Evolutionary conservation across 495 filamentous ascomycete species (phyloP).

Genomic region (Oidiodendron maius): DNA sequence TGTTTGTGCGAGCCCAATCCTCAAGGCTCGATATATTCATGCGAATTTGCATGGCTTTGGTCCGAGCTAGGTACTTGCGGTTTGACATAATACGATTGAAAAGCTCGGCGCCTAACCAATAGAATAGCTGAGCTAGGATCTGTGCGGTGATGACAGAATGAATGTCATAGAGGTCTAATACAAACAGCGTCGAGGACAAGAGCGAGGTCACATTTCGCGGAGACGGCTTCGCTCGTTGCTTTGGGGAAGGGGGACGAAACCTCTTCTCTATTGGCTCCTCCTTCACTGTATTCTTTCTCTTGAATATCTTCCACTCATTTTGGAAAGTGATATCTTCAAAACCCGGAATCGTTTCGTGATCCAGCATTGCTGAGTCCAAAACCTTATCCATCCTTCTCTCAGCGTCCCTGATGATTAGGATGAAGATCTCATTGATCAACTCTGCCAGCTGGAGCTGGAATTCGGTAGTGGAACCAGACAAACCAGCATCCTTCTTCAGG

Average conservation of each 20-base stretch:
- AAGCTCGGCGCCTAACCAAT: slow-evolving; percentile 93
- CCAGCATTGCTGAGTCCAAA: slow-evolving; percentile 85
- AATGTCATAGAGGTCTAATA: slow-evolving; percentile 96
- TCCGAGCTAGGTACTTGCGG: slow-evolving; percentile 88
- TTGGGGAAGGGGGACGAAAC: slow-evolving; percentile 90
- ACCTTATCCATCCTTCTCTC: slow-evolving; percentile 96
- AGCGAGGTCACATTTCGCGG: slow-evolving; percentile 96
- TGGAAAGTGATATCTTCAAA: slow-evolving; percentile 96
- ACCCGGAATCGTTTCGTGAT: slow-evolving; percentile 96
- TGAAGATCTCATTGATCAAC: slow-evolving; percentile 97
- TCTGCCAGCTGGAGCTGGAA: slow-evolving; percentile 93
- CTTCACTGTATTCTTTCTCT: slow-evolving; percentile 79
- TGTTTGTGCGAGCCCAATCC: slow-evolving; percentile 93
- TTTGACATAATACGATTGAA: slow-evolving; percentile 98
- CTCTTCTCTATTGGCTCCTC: slow-evolving; percentile 85
- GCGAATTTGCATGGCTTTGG: slow-evolving; percentile 98
- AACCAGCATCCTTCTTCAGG: slow-evolving; percentile 84
- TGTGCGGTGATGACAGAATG: slow-evolving; percentile 95
- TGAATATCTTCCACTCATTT: slow-evolving; percentile 96
- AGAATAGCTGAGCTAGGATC: slow-evolving; percentile 86
- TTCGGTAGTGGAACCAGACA: slow-evolving; percentile 75
- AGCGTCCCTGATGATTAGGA: slow-evolving; percentile 97
- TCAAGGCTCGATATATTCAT: slow-evolving; percentile 96
- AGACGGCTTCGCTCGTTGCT: slow-evolving; percentile 81
- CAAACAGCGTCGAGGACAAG: slow-evolving; percentile 92